Base-by-base conservation (phyloP, 495 filamentous ascomycete species). In the Trichoderma reesei region DNA sequence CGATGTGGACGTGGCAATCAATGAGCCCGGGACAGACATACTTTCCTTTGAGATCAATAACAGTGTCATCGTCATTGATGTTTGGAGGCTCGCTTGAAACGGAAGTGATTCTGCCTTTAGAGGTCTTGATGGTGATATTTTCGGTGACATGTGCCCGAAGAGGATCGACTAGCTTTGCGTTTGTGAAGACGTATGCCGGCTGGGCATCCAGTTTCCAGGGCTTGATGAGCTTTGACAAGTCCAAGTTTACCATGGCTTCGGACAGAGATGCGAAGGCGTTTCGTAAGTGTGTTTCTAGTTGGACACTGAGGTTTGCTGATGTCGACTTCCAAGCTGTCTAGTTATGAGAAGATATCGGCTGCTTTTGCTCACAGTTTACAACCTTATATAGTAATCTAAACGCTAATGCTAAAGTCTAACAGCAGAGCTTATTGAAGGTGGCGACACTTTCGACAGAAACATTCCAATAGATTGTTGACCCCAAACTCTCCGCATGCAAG, bases 1-100 rank as follows among this genome's bases (percentile, higher is more conserved):
- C 68, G 44, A 86, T 71, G 59, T 85, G 83, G 6, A 86, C 82
- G 65, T 85, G 83, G 67, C 73, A 78, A 68, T 86, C 83, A 34
- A 84, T 83, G 4, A 86, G 69, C 2, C 82, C 83, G 0, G 82
- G 82, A 20, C 78, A 78, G 0, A 85, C 46, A 61, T 78, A 84
- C 59, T 74, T 76, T 8, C 77, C 77, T 1, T 67, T 69, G 6
- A 77, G 66, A 59, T 82, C 75, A 37, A 83, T 26, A 18, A 18
- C n/a, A 18, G 20, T 48, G n/a, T 48, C 44, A 18, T n/a, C 44
- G 20, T 48, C 44, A 7, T 14, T 8, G 3, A n/a, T 48, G 14
- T 6, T 48, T 4, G 44, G 16, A 18, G 44, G 5, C 8, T 16
- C 16, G n/a, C 16, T 48, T n/a, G 16, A 14, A 18, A 48, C n/a